phyloP scores from a whole-genome alignment of 768 basidiomycete species.

The Leccinum broughii region DNA sequence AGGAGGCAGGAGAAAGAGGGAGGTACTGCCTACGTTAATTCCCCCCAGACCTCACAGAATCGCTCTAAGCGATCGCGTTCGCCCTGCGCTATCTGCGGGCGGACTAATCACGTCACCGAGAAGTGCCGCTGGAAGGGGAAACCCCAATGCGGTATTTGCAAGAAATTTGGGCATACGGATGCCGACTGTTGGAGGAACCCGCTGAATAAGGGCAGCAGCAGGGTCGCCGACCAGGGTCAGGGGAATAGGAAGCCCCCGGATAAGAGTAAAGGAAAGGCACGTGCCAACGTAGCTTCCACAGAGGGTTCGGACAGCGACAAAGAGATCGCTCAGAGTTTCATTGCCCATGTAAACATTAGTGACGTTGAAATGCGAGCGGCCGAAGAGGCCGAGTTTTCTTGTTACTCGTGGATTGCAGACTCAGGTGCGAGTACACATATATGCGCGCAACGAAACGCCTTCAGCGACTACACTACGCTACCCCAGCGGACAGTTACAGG shows the following conservation, averaged over 20 bases:
- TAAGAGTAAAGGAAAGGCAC: not conserved
- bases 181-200: not conserved
- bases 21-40: no score
- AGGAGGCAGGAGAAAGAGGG: no score
- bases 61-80: no score
- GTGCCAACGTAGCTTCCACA: not conserved
- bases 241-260: not conserved
- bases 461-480: not conserved
- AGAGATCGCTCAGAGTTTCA: not conserved
- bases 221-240: not conserved
- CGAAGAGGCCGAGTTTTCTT: not conserved
- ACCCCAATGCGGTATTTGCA: not conserved
- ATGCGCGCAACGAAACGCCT: not conserved
- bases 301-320: not conserved
- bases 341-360: not conserved
- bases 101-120: not conserved
- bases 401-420: constrained; percentile 10
- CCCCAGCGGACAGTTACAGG: not conserved
- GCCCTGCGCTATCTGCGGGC: not conserved
- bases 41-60: no score
- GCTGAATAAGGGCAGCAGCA: not conserved
- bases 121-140: not conserved
- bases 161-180: not conserved
- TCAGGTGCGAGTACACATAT: constrained; percentile 2
- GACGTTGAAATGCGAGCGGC: not conserved